A percentile compares a stretch with the other conserved stretches of the same genome.
Evolutionary conservation across 495 filamentous ascomycete genomes (phyloP).

Genomic region (Elaphomyces granulatus): DNA sequence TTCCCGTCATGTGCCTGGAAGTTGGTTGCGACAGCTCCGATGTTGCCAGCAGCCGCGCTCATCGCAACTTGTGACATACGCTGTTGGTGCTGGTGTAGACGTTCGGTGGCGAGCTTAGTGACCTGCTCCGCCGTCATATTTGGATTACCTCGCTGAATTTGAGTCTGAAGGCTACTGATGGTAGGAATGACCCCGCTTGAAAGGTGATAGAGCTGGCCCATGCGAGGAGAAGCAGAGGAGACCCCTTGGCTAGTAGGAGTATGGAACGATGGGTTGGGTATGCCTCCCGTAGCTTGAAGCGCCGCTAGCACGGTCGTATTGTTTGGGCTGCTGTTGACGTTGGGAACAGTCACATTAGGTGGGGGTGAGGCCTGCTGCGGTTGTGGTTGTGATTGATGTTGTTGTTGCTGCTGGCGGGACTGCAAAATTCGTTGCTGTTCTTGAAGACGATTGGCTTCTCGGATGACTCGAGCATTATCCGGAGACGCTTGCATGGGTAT

Average conservation of each 20-base stretch:
- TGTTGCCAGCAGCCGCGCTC: constrained; percentile 48
- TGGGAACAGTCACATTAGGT: constrained; percentile 17
- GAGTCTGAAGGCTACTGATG: constrained; percentile 36
- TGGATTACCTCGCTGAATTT: constrained; percentile 40
- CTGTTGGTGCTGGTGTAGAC: constrained; percentile 39
- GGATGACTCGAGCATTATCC: constrained; percentile 36
- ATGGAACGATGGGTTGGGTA: constrained; percentile 37
- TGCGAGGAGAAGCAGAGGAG: constrained; percentile 37
- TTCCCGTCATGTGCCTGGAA: constrained; percentile 30
- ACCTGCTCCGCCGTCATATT: constrained; percentile 43
- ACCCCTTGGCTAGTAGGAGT: constrained; percentile 28
- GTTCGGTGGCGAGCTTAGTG: constrained; percentile 45
- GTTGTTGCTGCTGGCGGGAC: constrained; percentile 40
- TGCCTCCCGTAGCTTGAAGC: constrained; percentile 34
- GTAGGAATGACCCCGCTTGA: constrained; percentile 40
- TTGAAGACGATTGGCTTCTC: constrained; percentile 49
- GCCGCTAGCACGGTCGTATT: constrained; percentile 38
- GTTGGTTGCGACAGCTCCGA: constrained; percentile 25
- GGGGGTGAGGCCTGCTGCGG: constrained; percentile 29
- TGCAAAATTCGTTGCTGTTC: constrained; percentile 52
- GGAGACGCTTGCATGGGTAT: constrained; percentile 41
- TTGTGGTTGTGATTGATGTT: constrained; percentile 23
- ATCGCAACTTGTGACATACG: constrained; percentile 46
- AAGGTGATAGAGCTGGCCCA: constrained; percentile 36
- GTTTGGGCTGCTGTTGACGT: constrained; percentile 39